Evolutionary conservation across 768 basidiomycete species (phyloP), one percentile per base, ranked within the genome.

Genomic region (Suillus subluteus): DNA sequence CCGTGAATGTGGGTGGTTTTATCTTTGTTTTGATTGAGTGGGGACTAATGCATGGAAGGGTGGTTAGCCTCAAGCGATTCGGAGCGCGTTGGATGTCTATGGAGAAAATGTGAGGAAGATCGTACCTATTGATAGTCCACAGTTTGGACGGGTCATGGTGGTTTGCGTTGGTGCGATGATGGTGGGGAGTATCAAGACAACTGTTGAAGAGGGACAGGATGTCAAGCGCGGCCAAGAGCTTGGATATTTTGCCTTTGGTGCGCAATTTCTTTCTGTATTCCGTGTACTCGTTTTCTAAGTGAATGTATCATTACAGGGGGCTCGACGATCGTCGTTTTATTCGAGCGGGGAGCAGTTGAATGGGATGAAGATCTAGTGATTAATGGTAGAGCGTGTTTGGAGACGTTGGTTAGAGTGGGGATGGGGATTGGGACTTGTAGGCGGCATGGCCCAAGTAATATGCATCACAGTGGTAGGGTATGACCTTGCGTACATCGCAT

Each of bases 141-240:
- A 91, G 56, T 99, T 98, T 74, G 97, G 97, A 3, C 84, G 89
- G 0, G 95, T 98, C 26, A 94, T 97, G 89, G 90, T 89, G 2
- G 95, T 97, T 2, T 95, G 94, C 70, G 82, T 96, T 9, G 95
- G 95, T 30, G 95, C 95, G 8, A 96, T 96, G 95, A 94, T 95
- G 93, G 96, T 93, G 15, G 95, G 93, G 12, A 94, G 90, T 67
- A 99, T 98, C 74, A 77, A 88, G 71, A 92, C 91, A 6, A 95
- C 95, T 0, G 91, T 95, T n/a, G 71, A 89, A 58, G 94, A 96
- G 72, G 96, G 96, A 1, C 86, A 97, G 26, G 70, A 81, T 0
- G 89, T 99, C 67, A 84, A 84, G 72, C 87, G 94, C 15, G 96
- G 96, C 2, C 87, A 99, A 68, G 97, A 98, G 73, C 87, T 97